Base-by-base conservation (phyloP, 495 filamentous ascomycete genomes). In the Talaromyces stipitatus region DNA sequence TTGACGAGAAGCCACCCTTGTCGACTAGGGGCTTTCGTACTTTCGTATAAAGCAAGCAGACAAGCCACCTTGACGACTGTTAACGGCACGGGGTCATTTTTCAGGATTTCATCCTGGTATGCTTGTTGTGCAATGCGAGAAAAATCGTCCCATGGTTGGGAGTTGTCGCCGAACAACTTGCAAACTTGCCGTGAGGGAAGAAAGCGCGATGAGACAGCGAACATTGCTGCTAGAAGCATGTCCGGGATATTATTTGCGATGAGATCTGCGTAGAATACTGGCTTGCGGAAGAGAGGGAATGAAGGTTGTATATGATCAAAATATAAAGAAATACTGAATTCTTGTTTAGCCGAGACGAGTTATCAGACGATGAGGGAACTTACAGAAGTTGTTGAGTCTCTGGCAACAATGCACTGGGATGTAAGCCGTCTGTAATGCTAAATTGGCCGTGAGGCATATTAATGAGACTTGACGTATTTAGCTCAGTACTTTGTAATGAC, bases 271-370 rank as follows among this genome's bases (percentile, higher is more conserved):
- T 55, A 55, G 28, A 55, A 55, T 10, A 41, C 30, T 12, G 53
- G 53, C 14, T 41, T 55, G 4, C 53, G 53, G 26, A 55, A 55
- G 18, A 55, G 36, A 12, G 53, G 53, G 53, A 55, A 55, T 4
- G 23, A 43, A 23, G 53, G 53, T 22, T 55, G 53, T 14, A 55
- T 55, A 33, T 55, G 53, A 24, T 55, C 53, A 23, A 55, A 55
- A n/a, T 55, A 55, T 22, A 55, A 22, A 12, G 53, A 55, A 16
- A 55, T 18, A 11, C 53, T 55, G 38, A 30, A 54, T 18, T 9
- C 2, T 12, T 18, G 9, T 26, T 55, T 20, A 55, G 53, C 7
- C 29, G 29, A 32, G 29, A 1, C 29, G n/a, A n/a, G n/a, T n/a
- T 11, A 32, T 32, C 9, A 32, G 9, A 8, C 29, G 9, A 32